Evolutionary conservation across 2,329 filamentous ascomycete genomes (phyloP), one percentile per base, ranked within the genome.

Genomic region (Nigrospora oryzae): DNA sequence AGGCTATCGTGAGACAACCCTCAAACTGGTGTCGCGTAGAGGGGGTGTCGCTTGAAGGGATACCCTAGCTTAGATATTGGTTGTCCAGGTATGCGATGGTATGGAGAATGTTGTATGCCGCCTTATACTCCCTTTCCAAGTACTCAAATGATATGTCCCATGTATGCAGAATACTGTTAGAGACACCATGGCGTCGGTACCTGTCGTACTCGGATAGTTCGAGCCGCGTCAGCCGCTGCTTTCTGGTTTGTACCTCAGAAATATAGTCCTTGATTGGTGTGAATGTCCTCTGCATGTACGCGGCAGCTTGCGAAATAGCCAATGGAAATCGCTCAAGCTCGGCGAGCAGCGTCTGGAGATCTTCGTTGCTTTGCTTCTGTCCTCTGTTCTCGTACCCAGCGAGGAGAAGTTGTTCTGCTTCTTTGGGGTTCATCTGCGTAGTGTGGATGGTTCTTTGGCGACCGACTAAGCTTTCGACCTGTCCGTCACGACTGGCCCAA

Each of bases 121-220:
- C 44, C 19, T 53, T 16, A 45, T 51, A 60, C 28, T 62, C 58
- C 38, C 51, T 38, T 11, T 43, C 45, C 15, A 67, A 53, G 4
- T 46, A 57, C 13, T 55, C 53, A 34, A 66, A 58, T 2, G 61
- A 65, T 28, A 62, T 59, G 5, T 37, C 45, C 61, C 56, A 66
- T 2, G 61, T 65, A 38, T 57, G 45, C 31, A 66, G 50, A 1
- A 65, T 45, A 38, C 58, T 65, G 36, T 65, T 66, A 0, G 58
- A 50, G 11, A 58, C 53, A 2, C 53, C 43, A 0, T 42, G 46
- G 15, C 53, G n/a, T 45, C 61, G 55, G 46, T 65, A 50, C 7
- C 52, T 51, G 46, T 66, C 58, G 30, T 48, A 50, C 6, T 53
- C 49, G 2, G 44, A 42, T 34, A 44, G 49, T 38, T 51, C 52